Evolutionary conservation across 2,329 filamentous ascomycete species (phyloP), one percentile per base, ranked within the genome.

Genomic region (Colletotrichum lentis): DNA sequence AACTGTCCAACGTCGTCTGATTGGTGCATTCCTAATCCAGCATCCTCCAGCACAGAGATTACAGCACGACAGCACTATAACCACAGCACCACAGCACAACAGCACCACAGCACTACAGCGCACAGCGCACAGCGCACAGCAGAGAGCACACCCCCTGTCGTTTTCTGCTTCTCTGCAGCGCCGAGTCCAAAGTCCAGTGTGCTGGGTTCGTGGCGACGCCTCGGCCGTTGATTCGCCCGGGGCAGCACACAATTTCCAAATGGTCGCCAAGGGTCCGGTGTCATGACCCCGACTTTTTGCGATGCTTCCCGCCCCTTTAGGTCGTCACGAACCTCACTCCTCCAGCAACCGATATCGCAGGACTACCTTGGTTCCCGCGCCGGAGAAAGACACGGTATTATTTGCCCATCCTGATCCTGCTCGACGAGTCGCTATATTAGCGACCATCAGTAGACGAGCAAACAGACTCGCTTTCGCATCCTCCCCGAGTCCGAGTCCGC

Each of bases 211-310:
- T 70, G 68, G 68, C 53, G 50, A 44, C 65, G 61, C 56, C 59
- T 57, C 60, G 59, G 55, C 49, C 43, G 61, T 52, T 70, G 68
- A 70, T 70, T 70, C 65, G 68, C 59, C 68, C 59, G 60, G 52
- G 27, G 39, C 55, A 57, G 56, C 62, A 60, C 64, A 50, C 58
- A 63, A 67, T 60, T 59, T 65, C 49, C 47, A 44, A 49, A n/a
- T 50, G 46, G 27, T 67, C 56, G 55, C 55, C 65, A 49, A 65
- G 62, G 55, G 62, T 50, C 50, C 62, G 52, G 44, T 43, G 57
- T 31, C 27, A 8, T 14, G 7, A 3, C 20, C 50, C 16, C 39
- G 39, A 46, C 31, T 57, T 67, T 31, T 62, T 57, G 66, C 62
- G 39, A 20, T 58, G 47, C 62, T 44, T 47, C 56, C 47, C 43